These are phyloP conservation scores for Fusarium pseudograminearum DNA, from an alignment of 2,329 filamentous ascomycete genomes.

Conservation along the genomic window DNA sequence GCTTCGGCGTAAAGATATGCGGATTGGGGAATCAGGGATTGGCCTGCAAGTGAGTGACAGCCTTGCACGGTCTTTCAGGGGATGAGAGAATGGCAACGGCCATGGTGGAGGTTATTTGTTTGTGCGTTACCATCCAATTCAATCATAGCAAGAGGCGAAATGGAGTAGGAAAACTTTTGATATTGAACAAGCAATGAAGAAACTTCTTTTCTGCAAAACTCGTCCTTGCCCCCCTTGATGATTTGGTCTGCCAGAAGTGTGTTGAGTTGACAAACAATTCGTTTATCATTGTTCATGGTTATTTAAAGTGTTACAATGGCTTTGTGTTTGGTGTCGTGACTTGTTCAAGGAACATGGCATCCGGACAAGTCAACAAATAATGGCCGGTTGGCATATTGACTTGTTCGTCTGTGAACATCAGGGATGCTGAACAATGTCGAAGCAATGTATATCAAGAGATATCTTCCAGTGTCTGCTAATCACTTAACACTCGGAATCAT, in stretches of 20 bases:
- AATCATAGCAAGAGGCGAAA: conserved; percentile 54
- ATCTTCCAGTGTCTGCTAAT: background rate
- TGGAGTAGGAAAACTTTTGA: conserved; percentile 51
- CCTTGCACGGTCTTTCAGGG: conserved; percentile 8
- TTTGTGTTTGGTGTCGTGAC: background rate
- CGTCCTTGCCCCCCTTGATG: background rate
- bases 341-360: background rate
- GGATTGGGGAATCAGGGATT: conserved; percentile 36
- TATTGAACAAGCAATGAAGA: conserved; percentile 45
- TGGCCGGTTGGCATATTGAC: background rate
- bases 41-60: conserved; percentile 24
- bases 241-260: background rate
- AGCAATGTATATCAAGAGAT: conserved; percentile 1
- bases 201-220: conserved; percentile 20
- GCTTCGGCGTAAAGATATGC: conserved; percentile 38
- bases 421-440: background rate
- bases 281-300: background rate
- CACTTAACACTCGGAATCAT: background rate
- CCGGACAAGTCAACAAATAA: background rate
- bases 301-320: background rate
- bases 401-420: background rate
- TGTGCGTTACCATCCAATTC: conserved; percentile 47
- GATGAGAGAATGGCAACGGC: conserved; percentile 32
- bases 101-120: conserved; percentile 40
- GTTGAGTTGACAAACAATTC: background rate